phyloP scores from a whole-genome alignment of 192 early-diverging fungal genomes.

The Gaertneriomyces sp. region DNA sequence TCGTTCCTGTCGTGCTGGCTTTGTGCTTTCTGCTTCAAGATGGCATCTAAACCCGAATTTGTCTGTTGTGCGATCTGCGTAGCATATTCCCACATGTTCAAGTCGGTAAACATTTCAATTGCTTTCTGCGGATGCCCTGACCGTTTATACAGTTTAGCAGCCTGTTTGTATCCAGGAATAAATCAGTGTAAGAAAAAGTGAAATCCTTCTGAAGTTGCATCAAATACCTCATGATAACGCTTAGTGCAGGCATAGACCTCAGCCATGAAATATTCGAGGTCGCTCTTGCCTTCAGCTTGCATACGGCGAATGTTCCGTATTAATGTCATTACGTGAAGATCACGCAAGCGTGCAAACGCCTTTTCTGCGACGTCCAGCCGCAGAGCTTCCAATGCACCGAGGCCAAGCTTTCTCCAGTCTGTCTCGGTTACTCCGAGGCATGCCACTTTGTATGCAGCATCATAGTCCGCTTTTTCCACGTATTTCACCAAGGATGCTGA shows the following conservation, averaged over 20 bases:
- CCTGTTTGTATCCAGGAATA: conserved; percentile 29
- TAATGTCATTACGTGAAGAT: conserved; percentile 43
- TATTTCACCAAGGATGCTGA: conserved; percentile 48
- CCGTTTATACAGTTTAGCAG: conserved; percentile 43
- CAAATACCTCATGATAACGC: conserved; percentile 50
- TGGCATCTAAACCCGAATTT: conserved; percentile 37
- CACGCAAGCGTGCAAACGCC: conserved; percentile 47
- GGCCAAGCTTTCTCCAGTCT: conserved; percentile 52
- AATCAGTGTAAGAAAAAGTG: conserved; percentile 1
- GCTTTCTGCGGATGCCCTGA: conserved; percentile 48
- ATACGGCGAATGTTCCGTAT: conserved; percentile 34
- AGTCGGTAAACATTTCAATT: conserved; percentile 58
- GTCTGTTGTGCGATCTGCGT: conserved; percentile 50
- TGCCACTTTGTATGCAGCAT: conserved; percentile 45
- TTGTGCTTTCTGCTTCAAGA: conserved; percentile 55
- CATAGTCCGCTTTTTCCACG: conserved; percentile 48
- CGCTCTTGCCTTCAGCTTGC: conserved; percentile 39
- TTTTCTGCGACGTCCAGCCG: conserved; percentile 48
- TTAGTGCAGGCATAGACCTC: conserved; percentile 45
- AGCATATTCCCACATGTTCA: conserved; percentile 59
- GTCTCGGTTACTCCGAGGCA: conserved; percentile 54
- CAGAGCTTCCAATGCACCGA: conserved; percentile 46
- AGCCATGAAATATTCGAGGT: conserved; percentile 40
- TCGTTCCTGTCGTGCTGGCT: conserved; percentile 55
- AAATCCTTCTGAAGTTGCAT: neutral